Base-by-base conservation (phyloP, 2,329 filamentous ascomycete genomes). In the Aspergillus pseudoterreus region DNA sequence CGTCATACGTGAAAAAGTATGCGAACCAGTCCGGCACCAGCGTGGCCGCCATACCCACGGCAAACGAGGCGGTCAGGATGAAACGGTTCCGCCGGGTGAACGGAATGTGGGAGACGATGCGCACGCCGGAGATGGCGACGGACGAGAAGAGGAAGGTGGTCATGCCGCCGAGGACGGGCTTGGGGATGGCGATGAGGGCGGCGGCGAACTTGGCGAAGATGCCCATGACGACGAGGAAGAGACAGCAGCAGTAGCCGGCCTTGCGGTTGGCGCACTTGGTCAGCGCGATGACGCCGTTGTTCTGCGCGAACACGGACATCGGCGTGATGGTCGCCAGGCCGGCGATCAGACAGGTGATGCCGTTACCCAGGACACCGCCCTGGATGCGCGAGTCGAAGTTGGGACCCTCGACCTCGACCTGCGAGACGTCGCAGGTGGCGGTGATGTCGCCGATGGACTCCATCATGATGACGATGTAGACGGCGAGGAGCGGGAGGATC, bases 201-300 rank as follows among this genome's bases (percentile, higher is more conserved):
- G 84, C 85, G 2, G 84, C 84, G 56, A 88, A 88, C 62, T 88
- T 88, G 49, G 83, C 80, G 63, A 88, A 87, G 46, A 88, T 75
- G 6, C 85, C 85, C 82, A 87, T 87, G 52, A 88, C 63, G 30
- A 88, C 69, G 17, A 88, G 74, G 74, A 85, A 87, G 58, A 82
- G 79, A 61, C 82, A 84, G 61, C 79, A 82, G 53, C 78, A 82
- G 70, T 85, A 87, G 0, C 85, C 85, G 3, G 85, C 85, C 45
- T 83, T 83, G 47, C 85, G 78, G 63, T 85, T 87, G 1, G 85
- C 85, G 59, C 85, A 88, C 22, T 83, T 78, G 0, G 85, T 88
- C 39, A 88, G 70, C 0, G 82, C 81, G 51, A 87, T 87, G 52
- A 86, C 84, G 56, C 83, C 84, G 64, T 87, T 87, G 71, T 87